Base-by-base conservation (phyloP, 257 asterid genomes). In the Fraxinus pennsylvanica region DNA sequence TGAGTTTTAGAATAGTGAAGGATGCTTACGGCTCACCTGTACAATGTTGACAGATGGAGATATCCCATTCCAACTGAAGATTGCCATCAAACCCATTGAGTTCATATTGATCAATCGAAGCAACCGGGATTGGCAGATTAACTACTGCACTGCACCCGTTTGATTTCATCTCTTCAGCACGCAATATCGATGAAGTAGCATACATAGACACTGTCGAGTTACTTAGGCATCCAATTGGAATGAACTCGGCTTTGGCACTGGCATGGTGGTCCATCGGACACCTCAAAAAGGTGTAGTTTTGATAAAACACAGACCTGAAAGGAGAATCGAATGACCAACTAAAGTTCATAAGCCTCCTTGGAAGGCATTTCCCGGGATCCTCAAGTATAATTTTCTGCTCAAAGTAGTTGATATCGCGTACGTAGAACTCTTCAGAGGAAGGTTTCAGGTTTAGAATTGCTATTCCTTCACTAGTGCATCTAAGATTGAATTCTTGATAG, bases 311-410 rank as follows among this genome's bases (percentile, higher is more conserved):
- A 43, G 74, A 38, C 65, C 12, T 9, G 79, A 75, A 75, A 36
- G 79, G 72, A 9, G 72, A 75, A 52, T 52, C 25, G 13, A 15
- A 21, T 39, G 72, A 59, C 35, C 45, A 57, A 3, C 32, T 66
- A 9, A 76, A 29, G 22, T 76, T 63, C 33, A 76, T 9, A 3
- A 76, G 80, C 65, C 68, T 22, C 32, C 29, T 66, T 19, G 80
- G 74, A 15, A 76, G 63, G 67, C 80, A 76, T 15, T 76, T 67
- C 8, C 27, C 13, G 19, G 80, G 80, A 67, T 76, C 80, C 5
- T 8, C 9, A 17, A 76, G 74, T 41, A 66, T 27, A 41, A 76
- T 65, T 63, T 14, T 36, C 68, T 32, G 74, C 32, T 39, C 54
- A 35, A 12, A 10, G 52, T 66, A 76, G 66, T 43, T 43, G 27